These are phyloP conservation scores for Cercophora newfieldiana DNA, from an alignment of 495 filamentous ascomycete species.

Conservation along the genomic window DNA sequence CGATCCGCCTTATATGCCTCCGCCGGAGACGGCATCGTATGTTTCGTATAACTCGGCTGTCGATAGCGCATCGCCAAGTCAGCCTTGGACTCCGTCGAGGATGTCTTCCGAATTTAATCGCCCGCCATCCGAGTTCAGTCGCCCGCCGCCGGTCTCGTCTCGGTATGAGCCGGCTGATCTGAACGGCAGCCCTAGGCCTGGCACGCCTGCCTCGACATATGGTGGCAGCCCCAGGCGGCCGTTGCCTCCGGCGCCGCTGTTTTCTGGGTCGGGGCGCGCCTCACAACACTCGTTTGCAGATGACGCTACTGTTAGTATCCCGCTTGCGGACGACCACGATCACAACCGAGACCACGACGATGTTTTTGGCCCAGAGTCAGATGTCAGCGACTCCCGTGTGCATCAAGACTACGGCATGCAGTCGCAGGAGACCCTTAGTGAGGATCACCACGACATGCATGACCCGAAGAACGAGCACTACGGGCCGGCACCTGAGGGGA, in stretches of 20 bases:
- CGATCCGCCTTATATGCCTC: conserved; percentile 48
- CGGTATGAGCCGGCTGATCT: conserved; percentile 84
- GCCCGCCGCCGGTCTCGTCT: conserved; percentile 66
- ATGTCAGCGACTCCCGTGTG: conserved; percentile 43
- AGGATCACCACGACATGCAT: conserved; percentile 24
- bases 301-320: conserved; percentile 61
- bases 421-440: conserved; percentile 52
- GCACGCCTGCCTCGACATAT: conserved; percentile 84
- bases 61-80: conserved; percentile 48
- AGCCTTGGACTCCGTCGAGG: conserved; percentile 73
- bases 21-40: conserved; percentile 39
- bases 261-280: conserved; percentile 50
- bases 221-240: conserved; percentile 81
- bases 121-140: conserved; percentile 69
- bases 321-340: conserved; percentile 51
- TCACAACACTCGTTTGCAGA: conserved; percentile 43
- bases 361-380: conserved; percentile 68
- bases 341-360: conserved; percentile 58
- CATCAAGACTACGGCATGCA: conserved; percentile 64
- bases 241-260: conserved; percentile 90
- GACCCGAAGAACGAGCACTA: conserved; percentile 66
- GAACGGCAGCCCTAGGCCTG: conserved; percentile 86
- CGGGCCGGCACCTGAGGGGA: conserved; percentile 80
- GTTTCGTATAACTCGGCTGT: conserved; percentile 36
- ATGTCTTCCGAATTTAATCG: conserved; percentile 60